A percentile compares a stretch with the other conserved stretches of the same genome.
Evolutionary conservation across 768 basidiomycete species (phyloP).

Genomic region (Gyrodon lividus): DNA sequence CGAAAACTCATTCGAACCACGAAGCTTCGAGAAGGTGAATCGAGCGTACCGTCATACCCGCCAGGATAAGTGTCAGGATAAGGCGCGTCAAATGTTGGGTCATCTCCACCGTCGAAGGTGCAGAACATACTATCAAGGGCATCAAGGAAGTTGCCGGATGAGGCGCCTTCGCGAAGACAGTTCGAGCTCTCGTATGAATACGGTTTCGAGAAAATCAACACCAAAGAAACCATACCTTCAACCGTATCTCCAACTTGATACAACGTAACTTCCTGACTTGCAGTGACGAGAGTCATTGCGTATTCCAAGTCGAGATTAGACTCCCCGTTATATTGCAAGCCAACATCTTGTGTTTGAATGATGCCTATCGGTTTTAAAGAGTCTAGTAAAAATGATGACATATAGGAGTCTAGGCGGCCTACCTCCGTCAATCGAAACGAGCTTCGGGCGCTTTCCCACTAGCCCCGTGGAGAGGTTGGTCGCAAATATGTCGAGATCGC

Average conservation of each 20-base stretch:
- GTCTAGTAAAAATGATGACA: not conserved
- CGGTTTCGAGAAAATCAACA: not conserved
- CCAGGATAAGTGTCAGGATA: conserved; percentile 29
- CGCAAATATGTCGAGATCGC: conserved; percentile 44
- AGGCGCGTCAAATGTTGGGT: conserved; percentile 34
- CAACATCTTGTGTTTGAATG: conserved; percentile 40
- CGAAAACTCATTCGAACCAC: not conserved
- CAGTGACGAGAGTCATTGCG: conserved; percentile 46
- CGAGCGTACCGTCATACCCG: conserved; percentile 19
- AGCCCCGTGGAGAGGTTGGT: conserved; percentile 40
- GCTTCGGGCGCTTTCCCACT: conserved; percentile 38
- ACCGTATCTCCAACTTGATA: conserved; percentile 45
- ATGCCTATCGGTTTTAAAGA: conserved; percentile 32
- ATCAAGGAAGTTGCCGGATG: conserved; percentile 45
- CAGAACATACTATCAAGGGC: conserved; percentile 45
- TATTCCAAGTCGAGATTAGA: conserved; percentile 58
- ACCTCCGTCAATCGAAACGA: conserved; percentile 21
- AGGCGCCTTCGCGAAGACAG: conserved; percentile 32
- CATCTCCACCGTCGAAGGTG: conserved; percentile 41
- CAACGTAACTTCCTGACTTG: conserved; percentile 38
- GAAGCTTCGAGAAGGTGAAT: not conserved
- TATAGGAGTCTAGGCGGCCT: not conserved
- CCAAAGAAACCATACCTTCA: conserved; percentile 30
- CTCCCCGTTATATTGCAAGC: conserved; percentile 50
- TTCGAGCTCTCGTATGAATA: not conserved